Base-by-base conservation (phyloP, 202 grass and related monocot genomes). In the Zoysia matrella region DNA sequence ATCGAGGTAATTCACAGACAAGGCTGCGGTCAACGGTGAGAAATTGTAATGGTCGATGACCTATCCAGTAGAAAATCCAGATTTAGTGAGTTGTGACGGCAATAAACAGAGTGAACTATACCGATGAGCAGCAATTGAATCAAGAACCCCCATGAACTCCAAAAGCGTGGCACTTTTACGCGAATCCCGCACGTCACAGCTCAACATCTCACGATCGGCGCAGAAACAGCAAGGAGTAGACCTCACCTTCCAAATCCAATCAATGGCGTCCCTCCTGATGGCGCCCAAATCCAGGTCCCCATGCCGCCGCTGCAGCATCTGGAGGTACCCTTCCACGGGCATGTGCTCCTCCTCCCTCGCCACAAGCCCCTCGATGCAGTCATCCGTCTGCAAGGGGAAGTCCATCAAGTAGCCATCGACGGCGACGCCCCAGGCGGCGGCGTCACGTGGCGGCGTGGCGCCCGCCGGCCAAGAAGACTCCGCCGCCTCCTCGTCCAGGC, bases 181-280 rank as follows among this genome's bases (percentile, higher is more conserved):
- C 51, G 54, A 89, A 85, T 86, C 67, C 73, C 11, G 71, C 51
- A 44, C 69, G 42, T 61, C 82, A 58, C 77, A 85, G 83, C 86
- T 74, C 69, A 11, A 61, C 53, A 79, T 84, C 52, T 65, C 57
- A 47, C 51, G 40, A 85, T 7, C 44, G 83, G 47, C 44, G 56
- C 67, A 11, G 3, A 51, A 47, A 78, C 62, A 67, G 74, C 73
- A 54, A 81, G 16, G 13, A 55, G 51, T 22, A 22, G 22, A 52
- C 1, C 65, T 78, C 54, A 94, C 94, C 94, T 97, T 92, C 91
- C 89, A 97, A 86, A 97, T 94, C 94, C 91, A 90, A 87, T 92
- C 88, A 57, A 97, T 54, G 78, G 94, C 91, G 58, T 22, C 22
- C 22, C 22, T 22, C 22, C 22, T 22, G 22, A 22, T 22, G 22